These are phyloP conservation scores for Zostera marina DNA, from an alignment of 116 monocot genomes.

Conservation along the genomic window DNA sequence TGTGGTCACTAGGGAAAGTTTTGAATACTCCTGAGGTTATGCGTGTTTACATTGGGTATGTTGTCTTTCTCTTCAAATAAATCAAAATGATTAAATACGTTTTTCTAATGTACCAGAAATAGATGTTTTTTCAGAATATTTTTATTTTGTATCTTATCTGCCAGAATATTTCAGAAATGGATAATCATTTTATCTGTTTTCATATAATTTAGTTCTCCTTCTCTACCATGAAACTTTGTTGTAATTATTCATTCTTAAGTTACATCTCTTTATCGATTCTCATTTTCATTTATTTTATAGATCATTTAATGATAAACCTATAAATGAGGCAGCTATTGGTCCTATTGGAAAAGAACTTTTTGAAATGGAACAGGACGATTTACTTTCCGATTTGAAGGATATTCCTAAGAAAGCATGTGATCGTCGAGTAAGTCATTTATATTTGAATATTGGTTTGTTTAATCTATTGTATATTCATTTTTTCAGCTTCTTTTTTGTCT, in stretches of 20 bases:
- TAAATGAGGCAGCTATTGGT: conserved; percentile 53
- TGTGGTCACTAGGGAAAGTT: conserved; percentile 94
- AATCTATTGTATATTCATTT: neutral
- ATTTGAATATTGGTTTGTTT: neutral
- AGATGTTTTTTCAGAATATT: too few relatives aligned
- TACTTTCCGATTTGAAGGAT: conserved; percentile 83
- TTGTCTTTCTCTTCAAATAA: neutral
- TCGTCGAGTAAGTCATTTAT: conserved; percentile 23
- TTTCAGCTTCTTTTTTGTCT: neutral
- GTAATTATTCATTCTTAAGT: neutral
- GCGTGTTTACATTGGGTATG: conserved; percentile 88
- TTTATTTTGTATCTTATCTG: too few relatives aligned
- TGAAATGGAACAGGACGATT: conserved; percentile 89
- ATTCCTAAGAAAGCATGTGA: conserved; percentile 92
- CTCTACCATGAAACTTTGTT: neutral
- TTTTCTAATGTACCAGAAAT: too few relatives aligned
- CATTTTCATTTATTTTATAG: conserved; percentile 8
- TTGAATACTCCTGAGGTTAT: conserved; percentile 82
- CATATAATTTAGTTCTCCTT: neutral
- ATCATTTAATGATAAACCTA: conserved; percentile 65
- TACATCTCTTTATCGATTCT: neutral
- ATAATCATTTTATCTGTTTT: neutral
- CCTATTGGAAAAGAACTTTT: conserved; percentile 79
- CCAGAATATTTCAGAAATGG: too few relatives aligned
- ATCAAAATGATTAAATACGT: neutral